Evolutionary conservation across 441 rosid genomes (phyloP).

Genomic region (Codiaeum variegatum): DNA sequence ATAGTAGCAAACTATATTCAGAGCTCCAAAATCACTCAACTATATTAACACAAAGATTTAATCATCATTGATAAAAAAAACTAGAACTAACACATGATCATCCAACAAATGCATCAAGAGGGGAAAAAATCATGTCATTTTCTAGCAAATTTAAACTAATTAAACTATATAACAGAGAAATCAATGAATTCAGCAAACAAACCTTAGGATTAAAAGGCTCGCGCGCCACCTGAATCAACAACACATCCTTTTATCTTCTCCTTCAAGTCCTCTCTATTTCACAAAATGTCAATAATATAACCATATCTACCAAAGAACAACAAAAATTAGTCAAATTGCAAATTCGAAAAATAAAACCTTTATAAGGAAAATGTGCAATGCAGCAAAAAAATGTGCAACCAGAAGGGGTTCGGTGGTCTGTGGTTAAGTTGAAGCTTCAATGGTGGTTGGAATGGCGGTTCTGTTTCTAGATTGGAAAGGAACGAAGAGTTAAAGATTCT

Average conservation of each 20-base stretch:
- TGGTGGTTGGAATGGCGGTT: too few species aligned
- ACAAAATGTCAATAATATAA: slow-evolving; percentile 45
- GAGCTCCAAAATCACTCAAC: neutral
- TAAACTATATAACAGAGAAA: neutral
- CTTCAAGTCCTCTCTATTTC: slow-evolving; percentile 39
- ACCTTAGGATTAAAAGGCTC: slow-evolving; percentile 75
- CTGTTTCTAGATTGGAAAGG: too few species aligned
- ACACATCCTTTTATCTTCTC: slow-evolving; percentile 67
- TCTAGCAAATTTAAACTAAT: slow-evolving; percentile 3
- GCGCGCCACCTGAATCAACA: slow-evolving; percentile 74
- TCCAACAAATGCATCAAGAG: neutral
- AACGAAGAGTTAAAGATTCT: too few species aligned
- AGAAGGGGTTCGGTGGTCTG: too few species aligned
- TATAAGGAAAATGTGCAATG: too few species aligned
- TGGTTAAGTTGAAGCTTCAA: too few species aligned
- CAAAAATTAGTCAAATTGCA: neutral
- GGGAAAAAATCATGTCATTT: neutral
- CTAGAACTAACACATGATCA: slow-evolving; percentile 2
- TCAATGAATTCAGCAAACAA: neutral
- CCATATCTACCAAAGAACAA: slow-evolving; percentile 50
- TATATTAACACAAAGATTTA: neutral
- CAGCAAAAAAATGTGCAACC: too few species aligned
- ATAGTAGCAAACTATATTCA: neutral
- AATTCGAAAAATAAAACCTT: too few species aligned
- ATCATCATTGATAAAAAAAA: neutral